These are phyloP conservation scores for Hibiscus syriacus DNA, from an alignment of 345 rosid genomes.

Conservation along the genomic window DNA sequence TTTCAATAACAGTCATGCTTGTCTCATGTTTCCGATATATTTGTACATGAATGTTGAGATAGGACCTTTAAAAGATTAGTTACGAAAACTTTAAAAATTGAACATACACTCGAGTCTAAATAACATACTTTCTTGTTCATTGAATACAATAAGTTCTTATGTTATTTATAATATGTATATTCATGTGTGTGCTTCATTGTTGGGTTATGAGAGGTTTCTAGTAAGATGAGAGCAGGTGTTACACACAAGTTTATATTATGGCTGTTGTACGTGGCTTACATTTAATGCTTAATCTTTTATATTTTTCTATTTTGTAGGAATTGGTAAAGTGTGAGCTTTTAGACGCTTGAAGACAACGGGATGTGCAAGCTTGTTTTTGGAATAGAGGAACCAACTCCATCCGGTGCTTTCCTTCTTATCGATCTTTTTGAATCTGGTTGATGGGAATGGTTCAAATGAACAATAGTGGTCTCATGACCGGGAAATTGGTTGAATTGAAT, in stretches of 20 bases:
- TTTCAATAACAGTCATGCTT: too few relatives aligned
- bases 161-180: not conserved
- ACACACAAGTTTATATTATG: not conserved
- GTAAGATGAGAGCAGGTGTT: not conserved
- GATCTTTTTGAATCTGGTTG: slow-evolving; percentile 38
- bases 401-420: slow-evolving; percentile 11
- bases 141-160: not conserved
- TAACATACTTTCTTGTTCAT: not conserved
- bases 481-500: slow-evolving; percentile 23
- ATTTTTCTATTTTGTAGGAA: slow-evolving; percentile 12
- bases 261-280: not conserved
- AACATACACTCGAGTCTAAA: too few relatives aligned
- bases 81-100: too few relatives aligned
- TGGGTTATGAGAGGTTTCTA: too few relatives aligned
- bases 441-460: slow-evolving; percentile 27
- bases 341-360: slow-evolving; percentile 11
- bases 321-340: slow-evolving; percentile 3
- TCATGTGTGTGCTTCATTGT: not conserved
- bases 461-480: slow-evolving; percentile 18
- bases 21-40: too few relatives aligned
- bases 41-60: too few relatives aligned
- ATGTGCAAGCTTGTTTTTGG: slow-evolving; percentile 24
- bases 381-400: slow-evolving; percentile 6
- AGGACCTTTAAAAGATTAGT: too few relatives aligned
- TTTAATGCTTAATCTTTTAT: not conserved